phyloP scores from a whole-genome alignment of 192 early-diverging fungal species.

The Umbelopsis vinacea region DNA sequence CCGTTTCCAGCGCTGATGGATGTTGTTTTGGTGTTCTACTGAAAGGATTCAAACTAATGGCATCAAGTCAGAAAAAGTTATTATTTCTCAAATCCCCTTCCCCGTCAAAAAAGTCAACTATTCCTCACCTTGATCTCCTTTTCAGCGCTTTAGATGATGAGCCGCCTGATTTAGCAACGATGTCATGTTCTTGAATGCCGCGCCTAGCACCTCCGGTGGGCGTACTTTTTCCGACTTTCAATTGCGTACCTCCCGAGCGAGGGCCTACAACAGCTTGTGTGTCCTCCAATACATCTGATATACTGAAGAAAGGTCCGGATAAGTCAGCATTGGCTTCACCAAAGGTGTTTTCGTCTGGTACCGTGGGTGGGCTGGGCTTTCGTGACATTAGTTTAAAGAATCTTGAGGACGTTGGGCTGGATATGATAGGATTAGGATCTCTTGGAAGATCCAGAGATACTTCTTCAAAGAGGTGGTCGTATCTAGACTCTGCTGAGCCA shows the following conservation, averaged over 20 bases:
- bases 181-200: conserved; percentile 31
- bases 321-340: conserved; percentile 27
- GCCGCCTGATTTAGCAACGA: conserved; percentile 36
- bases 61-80: no score
- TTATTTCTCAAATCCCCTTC: no score
- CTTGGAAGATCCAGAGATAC: conserved; percentile 45
- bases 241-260: conserved; percentile 4
- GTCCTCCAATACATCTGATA: conserved; percentile 42
- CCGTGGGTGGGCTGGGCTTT: conserved; percentile 7
- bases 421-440: conserved; percentile 5
- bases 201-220: conserved; percentile 29
- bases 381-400: conserved; percentile 39
- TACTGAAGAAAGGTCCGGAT: conserved; percentile 42
- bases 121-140: conserved; percentile 37
- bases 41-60: conserved; percentile 35
- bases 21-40: conserved; percentile 26
- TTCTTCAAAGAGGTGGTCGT: conserved; percentile 49
- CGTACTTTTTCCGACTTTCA: background rate
- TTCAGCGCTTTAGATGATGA: conserved; percentile 26
- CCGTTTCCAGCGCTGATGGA: conserved; percentile 44
- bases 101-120: background rate
- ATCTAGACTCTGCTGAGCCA: conserved; percentile 14
- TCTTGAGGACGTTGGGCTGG: conserved; percentile 14
- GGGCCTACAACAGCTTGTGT: conserved; percentile 4
- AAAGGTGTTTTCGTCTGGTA: background rate